Evolutionary conservation across 495 filamentous ascomycete species (phyloP), one percentile per base, ranked within the genome.

Genomic region (Saxophila tyrrhenica): DNA sequence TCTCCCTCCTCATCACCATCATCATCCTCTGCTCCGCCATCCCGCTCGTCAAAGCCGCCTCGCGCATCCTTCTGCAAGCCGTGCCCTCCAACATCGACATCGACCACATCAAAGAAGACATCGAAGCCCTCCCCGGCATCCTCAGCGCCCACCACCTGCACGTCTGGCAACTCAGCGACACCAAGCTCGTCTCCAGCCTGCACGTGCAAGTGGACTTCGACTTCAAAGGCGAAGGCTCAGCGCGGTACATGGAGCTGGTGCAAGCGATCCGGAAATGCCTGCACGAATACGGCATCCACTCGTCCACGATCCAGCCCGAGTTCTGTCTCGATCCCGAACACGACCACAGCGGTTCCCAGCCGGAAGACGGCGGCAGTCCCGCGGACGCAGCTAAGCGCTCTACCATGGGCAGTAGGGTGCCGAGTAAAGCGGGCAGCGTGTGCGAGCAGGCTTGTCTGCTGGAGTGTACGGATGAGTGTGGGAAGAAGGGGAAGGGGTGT

Each of bases 231-330:
- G 80, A 81, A 42, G 81, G 82, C 5, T 85, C 80, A 1, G 83
- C 83, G 65, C 75, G 81, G 50, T 98, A 95, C 65, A 98, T 97
- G 94, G 75, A 79, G 48, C 79, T 98, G 25, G 88, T 89, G 11
- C 78, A 76, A 46, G 80, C 80, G 54, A 84, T 94, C 19, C 75
- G 89, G 15, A 79, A 78, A 38, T 98, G 92, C 65, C 78, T 98
- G 17, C 92, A 97, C 64, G 92, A 81, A 16, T 94, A 94, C 60
- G 92, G 92, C 15, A 96, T 98, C 57, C 92, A 97, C 70, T 92
- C 86, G n/a, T 89, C 87, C 2, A 98, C 92, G 8, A 96, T 98
- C 58, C 92, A 98, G 70, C 94, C 94, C 1, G 92, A 98, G 65
- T 98, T 92, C 67, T 85, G 83, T 58, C 73, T 79, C 1, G 75